phyloP scores from a whole-genome alignment of 2,329 filamentous ascomycete genomes.

The Coleophoma cylindrospora region DNA sequence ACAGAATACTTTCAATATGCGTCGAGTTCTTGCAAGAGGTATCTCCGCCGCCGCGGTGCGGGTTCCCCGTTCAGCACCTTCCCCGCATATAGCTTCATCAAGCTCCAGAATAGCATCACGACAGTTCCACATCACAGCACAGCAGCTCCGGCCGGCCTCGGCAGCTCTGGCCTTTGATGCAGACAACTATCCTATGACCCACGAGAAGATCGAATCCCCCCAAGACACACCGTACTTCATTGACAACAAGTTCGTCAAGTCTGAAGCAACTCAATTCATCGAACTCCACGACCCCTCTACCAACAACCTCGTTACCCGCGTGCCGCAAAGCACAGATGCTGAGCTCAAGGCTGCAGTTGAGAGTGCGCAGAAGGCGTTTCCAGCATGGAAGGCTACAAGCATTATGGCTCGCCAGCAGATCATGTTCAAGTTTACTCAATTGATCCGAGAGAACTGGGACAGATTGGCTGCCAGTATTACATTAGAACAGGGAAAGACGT shows the following conservation, averaged over 20 bases:
- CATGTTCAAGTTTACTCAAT: conserved; percentile 79
- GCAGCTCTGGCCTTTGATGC: conserved; percentile 50
- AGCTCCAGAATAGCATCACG: conserved; percentile 34
- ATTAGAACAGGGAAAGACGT: conserved; percentile 84
- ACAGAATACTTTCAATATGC: conserved; percentile 17
- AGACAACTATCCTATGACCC: conserved; percentile 62
- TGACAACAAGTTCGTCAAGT: conserved; percentile 72
- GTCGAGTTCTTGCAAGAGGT: conserved; percentile 21
- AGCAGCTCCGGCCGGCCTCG: conserved; percentile 45
- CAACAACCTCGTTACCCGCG: conserved; percentile 78
- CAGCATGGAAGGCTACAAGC: conserved; percentile 66
- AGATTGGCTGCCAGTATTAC: conserved; percentile 79
- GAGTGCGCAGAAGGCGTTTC: conserved; percentile 72
- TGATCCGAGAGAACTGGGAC: conserved; percentile 84
- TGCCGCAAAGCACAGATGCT: conserved; percentile 74
- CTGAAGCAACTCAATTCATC: conserved; percentile 66
- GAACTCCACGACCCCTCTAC: conserved; percentile 79
- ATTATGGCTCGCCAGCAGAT: conserved; percentile 73
- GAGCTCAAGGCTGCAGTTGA: conserved; percentile 73
- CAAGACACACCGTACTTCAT: conserved; percentile 76
- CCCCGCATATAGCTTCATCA: conserved; percentile 19
- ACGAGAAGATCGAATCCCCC: conserved; percentile 64
- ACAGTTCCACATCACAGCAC: conserved; percentile 52
- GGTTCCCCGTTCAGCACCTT: conserved; percentile 16
- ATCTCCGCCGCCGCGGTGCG: conserved; percentile 19